Base-by-base conservation (phyloP, 1,139 yeast species). In the Lodderomyces pseudojiufengensis region DNA sequence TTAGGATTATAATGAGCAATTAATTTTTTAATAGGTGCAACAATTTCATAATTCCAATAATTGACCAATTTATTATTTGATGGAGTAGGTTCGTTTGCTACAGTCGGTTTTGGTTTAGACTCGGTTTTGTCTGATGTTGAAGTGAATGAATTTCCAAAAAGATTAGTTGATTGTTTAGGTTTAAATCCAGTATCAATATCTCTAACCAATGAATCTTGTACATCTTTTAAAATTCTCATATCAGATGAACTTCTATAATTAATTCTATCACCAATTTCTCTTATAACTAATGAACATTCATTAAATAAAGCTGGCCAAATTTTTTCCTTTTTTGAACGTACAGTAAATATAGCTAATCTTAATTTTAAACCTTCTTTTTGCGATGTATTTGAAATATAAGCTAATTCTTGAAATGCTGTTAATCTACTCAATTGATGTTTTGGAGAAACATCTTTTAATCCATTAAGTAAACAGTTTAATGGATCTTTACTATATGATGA, bases 351-450 rank as follows among this genome's bases (percentile, higher is more conserved):
- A 4, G 78, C 65, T 24, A 56, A 49, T 52, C 88, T 69, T 37
- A 73, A 60, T 37, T 73, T 70, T 8, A 48, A 44, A 2, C 62
- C 70, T 38, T 63, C 70, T 9, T 63, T 48, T 40, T 76, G 75
- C 1, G 62, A 51, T 4, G 76, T 59, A 2, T 79, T 74, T 4
- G 88, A 64, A 33, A 75, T 55, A 45, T 73, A 80, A 0, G 85
- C 82, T 40, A 83, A 63, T 51, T 84, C 94, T 57, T 83, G 94
- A 56, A 78, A 82, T 2, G 92, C 88, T 2, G 86, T 78, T 39
- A 79, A 54, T 44, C 78, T 73, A 11, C 81, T 75, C 41, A 85
- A 72, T 27, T 75, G 78, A 38, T 74, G 65, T 12, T 67, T 64
- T 0, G 65, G 61, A 14, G 61, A 63, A 8, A 58, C 54, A 40